phyloP scores from a whole-genome alignment of 2,329 filamentous ascomycete species.

The Elsinoe ampelina region DNA sequence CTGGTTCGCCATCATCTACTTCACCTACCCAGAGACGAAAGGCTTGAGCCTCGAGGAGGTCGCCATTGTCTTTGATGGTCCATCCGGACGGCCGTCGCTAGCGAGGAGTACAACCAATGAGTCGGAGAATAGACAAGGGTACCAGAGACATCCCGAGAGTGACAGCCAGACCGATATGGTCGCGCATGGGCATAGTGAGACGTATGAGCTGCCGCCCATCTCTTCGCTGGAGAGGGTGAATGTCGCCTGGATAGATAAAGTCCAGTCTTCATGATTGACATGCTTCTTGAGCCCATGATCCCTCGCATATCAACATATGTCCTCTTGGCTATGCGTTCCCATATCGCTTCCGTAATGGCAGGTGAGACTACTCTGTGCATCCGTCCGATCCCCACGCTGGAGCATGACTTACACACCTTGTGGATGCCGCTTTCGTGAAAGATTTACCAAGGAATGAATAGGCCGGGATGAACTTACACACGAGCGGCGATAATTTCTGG shows the following conservation, averaged over 20 bases:
- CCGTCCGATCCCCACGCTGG: no score
- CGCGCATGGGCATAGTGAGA: neutral
- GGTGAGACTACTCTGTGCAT: no score
- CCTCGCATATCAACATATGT: neutral
- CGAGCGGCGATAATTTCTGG: no score
- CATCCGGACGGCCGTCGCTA: neutral
- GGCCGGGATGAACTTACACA: no score
- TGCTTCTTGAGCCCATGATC: neutral
- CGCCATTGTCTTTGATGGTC: conserved; percentile 34
- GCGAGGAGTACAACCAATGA: neutral
- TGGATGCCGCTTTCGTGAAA: no score
- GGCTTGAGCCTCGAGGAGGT: conserved; percentile 35
- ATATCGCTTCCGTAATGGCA: no score
- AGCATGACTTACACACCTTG: no score
- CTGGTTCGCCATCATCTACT: conserved; percentile 21
- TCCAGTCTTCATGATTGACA: neutral
- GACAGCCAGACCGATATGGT: neutral
- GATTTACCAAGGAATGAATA: no score
- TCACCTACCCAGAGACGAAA: conserved; percentile 25
- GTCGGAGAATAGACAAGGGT: neutral
- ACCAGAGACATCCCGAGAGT: neutral
- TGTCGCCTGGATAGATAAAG: neutral
- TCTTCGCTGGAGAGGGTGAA: neutral
- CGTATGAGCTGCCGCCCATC: neutral
- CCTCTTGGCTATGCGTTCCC: neutral